Evolutionary conservation across 2,329 filamentous ascomycete species (phyloP), one percentile per base, ranked within the genome.

Genomic region (Cercospora sojina): DNA sequence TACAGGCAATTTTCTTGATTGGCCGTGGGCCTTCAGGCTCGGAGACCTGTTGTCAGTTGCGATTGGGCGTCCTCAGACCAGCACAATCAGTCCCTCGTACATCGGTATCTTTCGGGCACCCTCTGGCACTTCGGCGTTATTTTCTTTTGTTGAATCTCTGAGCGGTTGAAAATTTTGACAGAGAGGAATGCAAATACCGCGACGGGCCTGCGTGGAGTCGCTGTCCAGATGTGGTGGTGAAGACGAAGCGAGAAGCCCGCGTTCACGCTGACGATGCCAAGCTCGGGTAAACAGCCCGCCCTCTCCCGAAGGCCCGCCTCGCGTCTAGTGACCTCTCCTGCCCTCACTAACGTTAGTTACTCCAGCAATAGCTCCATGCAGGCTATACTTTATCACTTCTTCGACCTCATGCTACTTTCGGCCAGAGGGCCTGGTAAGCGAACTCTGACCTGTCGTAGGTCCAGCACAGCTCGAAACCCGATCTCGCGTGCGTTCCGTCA

Each of bases 311-410:
- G 47, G 16, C 47, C 47, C 27, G 47, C 47, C 47, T 27, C 23
- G 47, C 23, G 20, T 53, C 23, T 25, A 23, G 27, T 25, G 20
- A 23, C 47, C 47, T 29, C 23, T 16, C 20, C 23, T 25, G 20
- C 47, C 5, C 47, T 53, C 23, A 16, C 47, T 27, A n/a, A n/a
- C n/a, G n/a, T n/a, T n/a, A n/a, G n/a, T n/a, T n/a, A 23, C 47
- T 23, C 47, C 20, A 13, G 35, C 23, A 16, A 27, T 25, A 53
- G 23, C 47, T 27, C 29, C 23, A 4, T 53, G 47, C 47, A 25
- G 25, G 47, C 47, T 53, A 53, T 25, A 53, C 47, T 53, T 53
- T 53, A 53, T 53, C 47, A 53, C 12, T 27, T 53, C 47, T 53
- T 53, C 23, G 47, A 53, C 47, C 53, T 35, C 29, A 32, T 57